Conservation (phyloP, 2,329 filamentous ascomycete species). For the Leptographium wingfieldii region DNA sequence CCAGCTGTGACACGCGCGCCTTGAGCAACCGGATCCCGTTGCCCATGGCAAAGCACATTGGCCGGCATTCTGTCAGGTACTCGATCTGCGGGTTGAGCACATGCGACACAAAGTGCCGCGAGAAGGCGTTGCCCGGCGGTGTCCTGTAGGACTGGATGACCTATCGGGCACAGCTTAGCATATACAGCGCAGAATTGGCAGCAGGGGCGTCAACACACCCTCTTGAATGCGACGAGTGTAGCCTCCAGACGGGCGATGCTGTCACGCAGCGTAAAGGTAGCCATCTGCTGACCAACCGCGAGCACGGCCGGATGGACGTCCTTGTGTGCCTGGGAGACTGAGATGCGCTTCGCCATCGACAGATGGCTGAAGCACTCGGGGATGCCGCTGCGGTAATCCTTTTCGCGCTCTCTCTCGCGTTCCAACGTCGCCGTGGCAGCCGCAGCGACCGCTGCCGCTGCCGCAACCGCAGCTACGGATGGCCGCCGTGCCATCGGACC, state of each 20-base stretch:
- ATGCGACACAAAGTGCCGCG: conserved; percentile 83
- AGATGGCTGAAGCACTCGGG: conserved; percentile 73
- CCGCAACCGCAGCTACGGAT: background rate
- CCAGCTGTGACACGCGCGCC: conserved; percentile 78
- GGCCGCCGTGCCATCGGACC: conserved; percentile 1
- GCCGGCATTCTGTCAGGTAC: conserved; percentile 85
- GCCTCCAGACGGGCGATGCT: conserved; percentile 80
- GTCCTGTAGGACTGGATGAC: conserved; percentile 91
- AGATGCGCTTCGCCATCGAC: conserved; percentile 50
- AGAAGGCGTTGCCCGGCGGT: conserved; percentile 69
- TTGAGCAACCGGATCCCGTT: conserved; percentile 95
- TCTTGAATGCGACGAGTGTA: conserved; percentile 80
- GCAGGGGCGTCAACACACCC: conserved; percentile 34
- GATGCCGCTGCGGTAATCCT: conserved; percentile 51
- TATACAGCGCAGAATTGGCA: background rate
- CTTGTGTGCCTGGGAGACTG: conserved; percentile 49
- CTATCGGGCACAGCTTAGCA: conserved; percentile 26
- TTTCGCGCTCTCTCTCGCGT: conserved; percentile 36
- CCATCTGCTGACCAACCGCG: conserved; percentile 79
- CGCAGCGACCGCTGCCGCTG: conserved; percentile 10
- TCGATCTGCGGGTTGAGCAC: conserved; percentile 91
- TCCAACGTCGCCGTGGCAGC: conserved; percentile 21
- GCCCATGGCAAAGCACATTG: conserved; percentile 91
- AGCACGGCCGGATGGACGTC: conserved; percentile 79
- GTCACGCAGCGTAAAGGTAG: conserved; percentile 75